A percentile compares a stretch with the other conserved stretches of the same genome.
These are phyloP conservation scores for Asclepias syriaca DNA, from an alignment of 257 asterid genomes.

Conservation along the genomic window DNA sequence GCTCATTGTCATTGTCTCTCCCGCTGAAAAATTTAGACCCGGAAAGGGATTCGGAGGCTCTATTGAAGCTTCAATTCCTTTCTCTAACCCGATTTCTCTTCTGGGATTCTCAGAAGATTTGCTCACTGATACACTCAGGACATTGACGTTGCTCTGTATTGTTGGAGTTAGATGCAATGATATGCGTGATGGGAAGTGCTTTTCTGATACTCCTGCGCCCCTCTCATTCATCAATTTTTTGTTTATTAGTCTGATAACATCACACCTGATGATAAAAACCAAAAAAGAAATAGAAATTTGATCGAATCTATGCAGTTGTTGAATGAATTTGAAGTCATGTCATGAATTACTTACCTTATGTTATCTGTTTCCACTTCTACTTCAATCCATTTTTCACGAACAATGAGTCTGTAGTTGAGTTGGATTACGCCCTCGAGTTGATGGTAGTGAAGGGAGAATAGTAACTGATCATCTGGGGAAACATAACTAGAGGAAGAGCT, in stretches of 20 bases:
- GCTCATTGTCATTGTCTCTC: constrained; percentile 50
- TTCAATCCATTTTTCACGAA: constrained; percentile 62
- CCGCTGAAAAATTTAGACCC: constrained; percentile 60
- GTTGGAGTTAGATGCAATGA: constrained; percentile 61
- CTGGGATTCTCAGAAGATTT: constrained; percentile 70
- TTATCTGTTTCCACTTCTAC: constrained; percentile 63
- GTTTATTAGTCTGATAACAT: constrained; percentile 50
- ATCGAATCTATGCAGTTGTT: neutral
- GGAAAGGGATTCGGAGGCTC: constrained; percentile 46
- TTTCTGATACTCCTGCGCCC: constrained; percentile 42
- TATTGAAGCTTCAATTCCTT: constrained; percentile 54
- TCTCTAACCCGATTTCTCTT: constrained; percentile 51
- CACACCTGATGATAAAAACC: constrained; percentile 43
- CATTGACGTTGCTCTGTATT: constrained; percentile 45
- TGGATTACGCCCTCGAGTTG: constrained; percentile 85
- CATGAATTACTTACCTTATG: constrained; percentile 40
- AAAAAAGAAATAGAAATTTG: neutral
- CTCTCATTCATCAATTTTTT: constrained; percentile 50
- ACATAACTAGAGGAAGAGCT: constrained; percentile 26
- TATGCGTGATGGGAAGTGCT: constrained; percentile 71
- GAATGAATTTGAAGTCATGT: too few relatives aligned
- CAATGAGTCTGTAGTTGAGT: constrained; percentile 43
- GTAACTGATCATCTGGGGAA: constrained; percentile 47
- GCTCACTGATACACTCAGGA: constrained; percentile 60
- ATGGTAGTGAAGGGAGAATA: constrained; percentile 64